These are phyloP conservation scores for Fagus crenata DNA, from an alignment of 306 rosid species.

Conservation along the genomic window DNA sequence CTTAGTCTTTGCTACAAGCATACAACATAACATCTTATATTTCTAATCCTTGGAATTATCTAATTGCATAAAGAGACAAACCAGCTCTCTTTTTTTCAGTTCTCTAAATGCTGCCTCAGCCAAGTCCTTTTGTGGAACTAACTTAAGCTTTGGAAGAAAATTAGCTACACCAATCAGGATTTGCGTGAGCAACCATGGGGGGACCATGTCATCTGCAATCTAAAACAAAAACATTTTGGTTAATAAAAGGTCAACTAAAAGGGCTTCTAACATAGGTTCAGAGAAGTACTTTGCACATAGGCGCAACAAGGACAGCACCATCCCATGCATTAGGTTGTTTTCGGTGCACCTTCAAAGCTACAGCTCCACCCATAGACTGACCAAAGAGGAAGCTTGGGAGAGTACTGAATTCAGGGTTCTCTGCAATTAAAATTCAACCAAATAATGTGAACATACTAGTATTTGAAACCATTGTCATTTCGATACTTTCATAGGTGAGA, in stretches of 20 bases:
- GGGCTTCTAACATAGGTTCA: conserved; percentile 20
- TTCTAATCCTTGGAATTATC: background rate
- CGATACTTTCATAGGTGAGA: background rate
- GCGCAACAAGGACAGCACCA: conserved; percentile 93
- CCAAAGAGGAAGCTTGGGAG: conserved; percentile 86
- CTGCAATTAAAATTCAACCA: conserved; percentile 45
- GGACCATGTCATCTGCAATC: conserved; percentile 93
- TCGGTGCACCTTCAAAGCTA: conserved; percentile 70
- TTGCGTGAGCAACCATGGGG: conserved; percentile 56
- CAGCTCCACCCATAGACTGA: conserved; percentile 95
- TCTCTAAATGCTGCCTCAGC: conserved; percentile 88
- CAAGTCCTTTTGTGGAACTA: conserved; percentile 82
- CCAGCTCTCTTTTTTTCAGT: conserved; percentile 62
- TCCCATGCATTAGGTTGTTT: conserved; percentile 81
- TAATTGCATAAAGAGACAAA: conserved; percentile 24
- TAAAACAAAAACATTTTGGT: conserved; percentile 35
- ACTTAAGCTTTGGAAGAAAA: conserved; percentile 72
- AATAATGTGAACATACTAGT: conserved; percentile 2
- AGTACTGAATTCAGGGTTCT: conserved; percentile 50
- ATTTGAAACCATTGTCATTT: background rate
- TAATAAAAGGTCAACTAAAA: conserved; percentile 27
- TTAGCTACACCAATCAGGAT: conserved; percentile 61
- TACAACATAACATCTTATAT: conserved; percentile 2
- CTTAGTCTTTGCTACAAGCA: background rate
- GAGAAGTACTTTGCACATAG: conserved; percentile 88